phyloP scores from a whole-genome alignment of 2,329 filamentous ascomycete species.

The Pseudocercospora crystallina region DNA sequence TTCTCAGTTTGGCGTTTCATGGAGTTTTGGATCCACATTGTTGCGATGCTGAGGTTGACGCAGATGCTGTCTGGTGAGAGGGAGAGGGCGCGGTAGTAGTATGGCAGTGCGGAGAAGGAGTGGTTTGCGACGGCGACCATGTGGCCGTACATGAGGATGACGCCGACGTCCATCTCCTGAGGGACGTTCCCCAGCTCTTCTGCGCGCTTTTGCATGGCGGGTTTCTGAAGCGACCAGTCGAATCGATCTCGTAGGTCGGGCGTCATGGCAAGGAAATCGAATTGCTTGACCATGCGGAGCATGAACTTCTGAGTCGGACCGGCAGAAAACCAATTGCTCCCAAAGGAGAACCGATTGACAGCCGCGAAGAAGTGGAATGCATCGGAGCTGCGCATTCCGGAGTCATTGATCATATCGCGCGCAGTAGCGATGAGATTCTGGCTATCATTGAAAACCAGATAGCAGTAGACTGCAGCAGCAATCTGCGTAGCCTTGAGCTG shows the following conservation, averaged over 20 bases:
- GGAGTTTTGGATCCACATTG: conserved; percentile 83
- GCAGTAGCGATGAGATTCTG: conserved; percentile 73
- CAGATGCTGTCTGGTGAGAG: conserved; percentile 74
- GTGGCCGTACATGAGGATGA: conserved; percentile 87
- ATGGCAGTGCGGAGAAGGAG: conserved; percentile 81
- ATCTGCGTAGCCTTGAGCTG: conserved; percentile 29
- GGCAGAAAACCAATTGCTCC: conserved; percentile 73
- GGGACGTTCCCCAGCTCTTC: conserved; percentile 12
- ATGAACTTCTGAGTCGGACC: conserved; percentile 88
- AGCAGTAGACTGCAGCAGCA: conserved; percentile 58
- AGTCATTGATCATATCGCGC: conserved; percentile 79
- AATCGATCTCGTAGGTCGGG: conserved; percentile 49
- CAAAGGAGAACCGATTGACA: conserved; percentile 73
- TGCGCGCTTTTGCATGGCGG: conserved; percentile 36
- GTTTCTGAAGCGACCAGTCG: conserved; percentile 43
- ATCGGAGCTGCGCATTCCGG: conserved; percentile 69
- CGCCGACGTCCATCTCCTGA: conserved; percentile 66
- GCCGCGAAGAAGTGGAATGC: conserved; percentile 80
- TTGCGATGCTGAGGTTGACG: conserved; percentile 76
- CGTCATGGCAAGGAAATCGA: conserved; percentile 68
- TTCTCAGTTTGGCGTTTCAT: conserved; percentile 90
- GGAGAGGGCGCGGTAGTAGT: conserved; percentile 68
- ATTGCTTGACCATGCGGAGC: conserved; percentile 83
- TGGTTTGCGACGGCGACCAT: conserved; percentile 74
- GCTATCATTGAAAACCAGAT: conserved; percentile 73